phyloP scores from a whole-genome alignment of 2,329 filamentous ascomycete genomes.

The Basipetospora chlamydospora region DNA sequence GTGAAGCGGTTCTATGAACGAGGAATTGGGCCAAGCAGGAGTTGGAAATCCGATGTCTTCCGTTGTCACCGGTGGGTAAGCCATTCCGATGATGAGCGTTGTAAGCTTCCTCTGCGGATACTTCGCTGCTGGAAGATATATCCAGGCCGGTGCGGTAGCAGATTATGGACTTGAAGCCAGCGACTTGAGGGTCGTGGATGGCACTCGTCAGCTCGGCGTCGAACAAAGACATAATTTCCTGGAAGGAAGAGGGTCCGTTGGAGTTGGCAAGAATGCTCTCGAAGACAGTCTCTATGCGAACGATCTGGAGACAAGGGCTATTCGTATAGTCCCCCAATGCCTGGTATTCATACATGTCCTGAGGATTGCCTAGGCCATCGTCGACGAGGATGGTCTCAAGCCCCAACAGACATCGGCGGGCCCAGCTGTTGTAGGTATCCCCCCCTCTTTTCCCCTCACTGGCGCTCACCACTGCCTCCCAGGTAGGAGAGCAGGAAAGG shows the following conservation, averaged over 20 bases:
- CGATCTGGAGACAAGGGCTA: constrained; percentile 54
- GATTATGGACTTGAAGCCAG: constrained; percentile 70
- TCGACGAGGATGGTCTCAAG: constrained; percentile 67
- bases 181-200: constrained; percentile 44
- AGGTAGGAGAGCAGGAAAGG: constrained; percentile 50
- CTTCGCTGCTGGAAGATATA: background rate
- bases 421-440: constrained; percentile 38
- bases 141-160: constrained; percentile 63
- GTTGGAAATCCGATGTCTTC: background rate
- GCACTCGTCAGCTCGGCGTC: constrained; percentile 35
- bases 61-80: too few relatives aligned
- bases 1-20: constrained; percentile 43
- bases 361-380: constrained; percentile 48
- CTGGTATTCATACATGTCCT: constrained; percentile 40
- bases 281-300: constrained; percentile 63
- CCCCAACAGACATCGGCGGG: constrained; percentile 50
- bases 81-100: too few relatives aligned
- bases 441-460: constrained; percentile 22
- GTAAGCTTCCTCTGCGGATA: constrained; percentile 15
- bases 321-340: constrained; percentile 54
- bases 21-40: constrained; percentile 55
- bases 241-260: background rate
- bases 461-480: constrained; percentile 34
- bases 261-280: constrained; percentile 36
- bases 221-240: constrained; percentile 19